A percentile compares a stretch with the other conserved stretches of the same genome.
phyloP scores from a whole-genome alignment of 179 eudicot species.

The Spinacia oleracea region DNA sequence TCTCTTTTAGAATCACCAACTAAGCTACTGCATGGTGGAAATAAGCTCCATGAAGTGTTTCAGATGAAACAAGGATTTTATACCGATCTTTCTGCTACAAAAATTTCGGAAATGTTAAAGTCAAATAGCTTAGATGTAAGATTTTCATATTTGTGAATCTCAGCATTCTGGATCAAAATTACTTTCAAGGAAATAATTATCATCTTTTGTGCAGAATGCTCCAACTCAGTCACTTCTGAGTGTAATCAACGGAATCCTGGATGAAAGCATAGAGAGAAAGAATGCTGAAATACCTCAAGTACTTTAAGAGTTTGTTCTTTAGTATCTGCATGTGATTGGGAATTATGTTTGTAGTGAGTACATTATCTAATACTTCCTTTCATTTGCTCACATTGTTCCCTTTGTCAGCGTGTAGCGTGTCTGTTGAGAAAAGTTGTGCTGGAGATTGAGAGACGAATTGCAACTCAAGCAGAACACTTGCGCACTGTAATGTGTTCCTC shows the following conservation, averaged over 20 bases:
- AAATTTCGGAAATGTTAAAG: constrained; percentile 83
- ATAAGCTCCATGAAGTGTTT: constrained; percentile 80
- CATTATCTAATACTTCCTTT: constrained; percentile 4
- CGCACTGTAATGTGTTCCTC: constrained; percentile 58
- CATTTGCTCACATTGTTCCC: background rate
- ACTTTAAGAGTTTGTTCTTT: constrained; percentile 21
- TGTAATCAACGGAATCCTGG: constrained; percentile 78
- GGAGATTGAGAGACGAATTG: constrained; percentile 88
- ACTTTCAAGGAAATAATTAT: background rate
- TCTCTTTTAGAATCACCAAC: constrained; percentile 52
- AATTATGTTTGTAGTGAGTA: background rate
- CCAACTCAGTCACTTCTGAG: constrained; percentile 94
- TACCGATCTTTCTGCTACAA: constrained; percentile 73
- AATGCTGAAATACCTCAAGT: constrained; percentile 91
- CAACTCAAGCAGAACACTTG: constrained; percentile 90
- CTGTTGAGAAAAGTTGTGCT: constrained; percentile 88
- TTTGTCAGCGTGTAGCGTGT: constrained; percentile 73
- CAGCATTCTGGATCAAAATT: background rate
- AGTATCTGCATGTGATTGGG: background rate
- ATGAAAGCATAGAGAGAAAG: constrained; percentile 80
- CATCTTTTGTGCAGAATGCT: constrained; percentile 61
- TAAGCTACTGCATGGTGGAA: constrained; percentile 58
- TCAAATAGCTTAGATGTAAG: constrained; percentile 84
- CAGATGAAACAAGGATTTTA: constrained; percentile 72
- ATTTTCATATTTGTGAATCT: constrained; percentile 12